Evolutionary conservation across 2,329 filamentous ascomycete genomes (phyloP), one percentile per base, ranked within the genome.

Genomic region (Ascochyta pisi): DNA sequence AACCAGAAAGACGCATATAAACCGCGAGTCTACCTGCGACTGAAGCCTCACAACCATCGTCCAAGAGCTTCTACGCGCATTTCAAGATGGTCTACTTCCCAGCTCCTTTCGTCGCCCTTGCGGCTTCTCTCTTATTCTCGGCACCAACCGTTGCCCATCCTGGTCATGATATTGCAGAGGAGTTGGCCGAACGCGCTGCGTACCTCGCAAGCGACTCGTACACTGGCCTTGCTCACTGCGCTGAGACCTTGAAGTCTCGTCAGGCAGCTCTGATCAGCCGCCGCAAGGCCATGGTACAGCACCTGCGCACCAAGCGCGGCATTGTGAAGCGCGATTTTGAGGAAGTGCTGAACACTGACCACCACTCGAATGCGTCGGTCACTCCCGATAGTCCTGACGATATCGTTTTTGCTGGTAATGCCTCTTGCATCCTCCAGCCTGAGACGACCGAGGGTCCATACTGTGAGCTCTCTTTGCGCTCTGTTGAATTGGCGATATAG

Each of bases 201-300:
- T 65, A 68, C 41, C 58, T 56, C 51, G 68, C 66, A 1, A 69
- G 73, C 38, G 68, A 73, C 22, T 58, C 59, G 26, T 66, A 73
- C 48, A 70, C 71, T 27, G 74, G 51, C n/a, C 68, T 80, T 8
- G 66, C 61, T 48, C 58, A 72, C 34, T 80, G 78, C 62, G 65
- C 74, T 23, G 72, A 70, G 59, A 73, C 70, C 3, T 67, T 74
- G 29, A 63, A 71, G 40, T 68, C 76, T 19, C 75, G 75, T 22
- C 73, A 74, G 19, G 47, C 56, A 15, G 57, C 15, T 22, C 26
- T 62, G 47, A 66, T 79, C 57, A 64, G 75, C 50, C 76, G 78
- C 37, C 76, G 78, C 44, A 72, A 71, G 39, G 66, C 73, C 15
- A 65, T 70, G 39, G 74, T 78, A 27, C 64, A 73, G 53, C 57